A percentile compares a stretch with the other conserved stretches of the same genome.
These are phyloP conservation scores for Zalaria obscura DNA, from an alignment of 2,329 filamentous ascomycete genomes.

Conservation along the genomic window DNA sequence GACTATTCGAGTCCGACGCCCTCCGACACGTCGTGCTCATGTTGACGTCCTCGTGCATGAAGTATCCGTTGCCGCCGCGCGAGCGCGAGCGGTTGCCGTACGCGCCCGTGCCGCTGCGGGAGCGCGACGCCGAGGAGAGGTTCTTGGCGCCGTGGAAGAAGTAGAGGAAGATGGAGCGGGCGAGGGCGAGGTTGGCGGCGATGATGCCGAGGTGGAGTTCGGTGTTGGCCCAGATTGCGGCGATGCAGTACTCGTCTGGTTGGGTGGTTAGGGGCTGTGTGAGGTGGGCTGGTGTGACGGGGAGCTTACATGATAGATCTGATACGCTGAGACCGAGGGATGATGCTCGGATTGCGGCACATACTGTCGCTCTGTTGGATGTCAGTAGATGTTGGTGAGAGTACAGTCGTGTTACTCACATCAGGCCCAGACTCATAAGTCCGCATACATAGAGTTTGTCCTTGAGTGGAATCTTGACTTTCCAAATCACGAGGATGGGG, in stretches of 20 bases:
- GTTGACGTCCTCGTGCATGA: too few species aligned
- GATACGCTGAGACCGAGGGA: constrained; percentile 11
- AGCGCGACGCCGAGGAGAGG: too few species aligned
- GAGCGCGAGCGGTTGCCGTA: too few species aligned
- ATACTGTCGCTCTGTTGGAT: constrained; percentile 9
- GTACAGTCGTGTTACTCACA: background rate
- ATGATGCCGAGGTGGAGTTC: constrained; percentile 16
- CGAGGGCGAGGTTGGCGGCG: constrained; percentile 13
- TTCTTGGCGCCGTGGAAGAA: background rate
- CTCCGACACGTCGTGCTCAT: too few species aligned
- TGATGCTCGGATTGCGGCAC: constrained; percentile 11
- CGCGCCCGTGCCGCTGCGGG: too few species aligned
- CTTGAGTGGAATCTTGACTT: constrained; percentile 9
- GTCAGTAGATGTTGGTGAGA: constrained; percentile 2
- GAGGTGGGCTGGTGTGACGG: background rate
- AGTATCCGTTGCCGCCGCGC: too few species aligned
- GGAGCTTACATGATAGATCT: constrained; percentile 10
- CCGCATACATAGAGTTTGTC: constrained; percentile 14
- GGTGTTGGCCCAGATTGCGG: constrained; percentile 14
- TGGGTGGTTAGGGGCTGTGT: too few species aligned
- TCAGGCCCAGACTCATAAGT: constrained; percentile 13
- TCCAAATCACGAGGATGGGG: constrained; percentile 13
- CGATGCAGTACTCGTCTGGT: constrained; percentile 11
- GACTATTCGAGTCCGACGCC: too few species aligned
- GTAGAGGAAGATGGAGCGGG: constrained; percentile 4